Conservation (phyloP, 176 grass and related monocot species). For the Carex littledalei region DNA sequence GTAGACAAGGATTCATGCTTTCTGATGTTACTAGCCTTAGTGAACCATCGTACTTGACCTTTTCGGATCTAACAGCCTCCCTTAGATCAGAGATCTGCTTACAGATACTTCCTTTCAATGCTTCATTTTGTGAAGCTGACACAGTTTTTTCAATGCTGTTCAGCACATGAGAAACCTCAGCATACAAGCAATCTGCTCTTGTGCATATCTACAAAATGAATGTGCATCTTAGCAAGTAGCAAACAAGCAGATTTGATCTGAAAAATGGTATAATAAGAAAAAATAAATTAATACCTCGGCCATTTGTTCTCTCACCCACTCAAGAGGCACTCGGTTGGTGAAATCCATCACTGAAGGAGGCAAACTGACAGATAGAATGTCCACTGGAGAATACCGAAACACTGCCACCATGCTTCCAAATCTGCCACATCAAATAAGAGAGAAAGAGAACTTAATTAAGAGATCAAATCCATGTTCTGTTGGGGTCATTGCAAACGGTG, state of each 20-base stretch:
- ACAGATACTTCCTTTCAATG: conserved; percentile 52
- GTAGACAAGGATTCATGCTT: conserved; percentile 32
- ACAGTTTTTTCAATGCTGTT: conserved; percentile 52
- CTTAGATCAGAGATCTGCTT: conserved; percentile 56
- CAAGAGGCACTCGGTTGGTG: conserved; percentile 35
- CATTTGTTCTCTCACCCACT: conserved; percentile 72
- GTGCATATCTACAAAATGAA: conserved; percentile 50
- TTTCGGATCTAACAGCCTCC: conserved; percentile 54
- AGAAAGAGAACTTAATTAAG: conserved; percentile 2
- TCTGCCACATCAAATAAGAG: conserved; percentile 38
- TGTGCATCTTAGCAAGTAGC: conserved; percentile 23
- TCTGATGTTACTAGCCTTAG: conserved; percentile 32
- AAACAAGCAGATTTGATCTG: conserved; percentile 10
- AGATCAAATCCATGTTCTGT: neutral
- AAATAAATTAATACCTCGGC: conserved; percentile 44
- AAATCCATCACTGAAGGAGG: conserved; percentile 80
- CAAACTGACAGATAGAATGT: conserved; percentile 86
- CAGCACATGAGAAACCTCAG: conserved; percentile 51
- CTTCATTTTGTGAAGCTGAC: conserved; percentile 35
- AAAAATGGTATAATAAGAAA: conserved; percentile 16
- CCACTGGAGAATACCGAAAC: conserved; percentile 86
- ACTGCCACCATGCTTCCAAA: conserved; percentile 90
- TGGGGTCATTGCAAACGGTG: neutral
- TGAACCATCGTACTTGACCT: conserved; percentile 64
- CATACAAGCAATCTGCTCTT: conserved; percentile 47